Evolutionary conservation across 768 basidiomycete species (phyloP).

Genomic region (Porphyrellus cyaneotinctus): DNA sequence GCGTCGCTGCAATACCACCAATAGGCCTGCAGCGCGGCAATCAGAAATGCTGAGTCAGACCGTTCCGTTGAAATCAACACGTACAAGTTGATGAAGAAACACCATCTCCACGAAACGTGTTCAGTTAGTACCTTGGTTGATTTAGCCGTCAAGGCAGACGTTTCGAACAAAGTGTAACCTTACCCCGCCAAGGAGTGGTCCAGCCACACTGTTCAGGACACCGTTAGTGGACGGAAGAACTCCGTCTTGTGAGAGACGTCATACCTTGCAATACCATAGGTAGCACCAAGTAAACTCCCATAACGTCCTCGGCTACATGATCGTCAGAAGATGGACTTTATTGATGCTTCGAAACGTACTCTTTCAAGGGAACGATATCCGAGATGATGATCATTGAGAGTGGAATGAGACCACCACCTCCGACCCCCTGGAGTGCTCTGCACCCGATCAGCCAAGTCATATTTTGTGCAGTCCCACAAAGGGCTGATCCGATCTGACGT

Average conservation of each 20-base stretch:
- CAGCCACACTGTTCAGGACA: slow-evolving; percentile 46
- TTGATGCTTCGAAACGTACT: slow-evolving; percentile 41
- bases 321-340: neutral
- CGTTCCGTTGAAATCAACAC: slow-evolving; percentile 9
- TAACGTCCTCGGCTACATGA: slow-evolving; percentile 66
- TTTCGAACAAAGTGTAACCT: slow-evolving; percentile 25
- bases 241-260: neutral
- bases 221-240: neutral
- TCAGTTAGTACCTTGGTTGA: slow-evolving; percentile 56
- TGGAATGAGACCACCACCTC: slow-evolving; percentile 74
- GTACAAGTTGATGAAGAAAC: slow-evolving; percentile 72
- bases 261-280: slow-evolving; percentile 69
- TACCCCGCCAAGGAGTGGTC: slow-evolving; percentile 81
- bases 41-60: neutral
- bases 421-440: slow-evolving; percentile 78
- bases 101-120: slow-evolving; percentile 80
- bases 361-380: slow-evolving; percentile 77
- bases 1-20: slow-evolving; percentile 54
- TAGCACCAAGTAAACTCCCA: slow-evolving; percentile 69
- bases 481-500: slow-evolving; percentile 63
- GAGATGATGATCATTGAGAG: slow-evolving; percentile 74
- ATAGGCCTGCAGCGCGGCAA: slow-evolving; percentile 49
- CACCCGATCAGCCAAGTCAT: slow-evolving; percentile 74
- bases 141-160: neutral
- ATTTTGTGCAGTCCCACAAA: slow-evolving; percentile 75